These are phyloP conservation scores for Globisporangium nunn DNA, from an alignment of 352 stramenopile species.

Conservation along the genomic window DNA sequence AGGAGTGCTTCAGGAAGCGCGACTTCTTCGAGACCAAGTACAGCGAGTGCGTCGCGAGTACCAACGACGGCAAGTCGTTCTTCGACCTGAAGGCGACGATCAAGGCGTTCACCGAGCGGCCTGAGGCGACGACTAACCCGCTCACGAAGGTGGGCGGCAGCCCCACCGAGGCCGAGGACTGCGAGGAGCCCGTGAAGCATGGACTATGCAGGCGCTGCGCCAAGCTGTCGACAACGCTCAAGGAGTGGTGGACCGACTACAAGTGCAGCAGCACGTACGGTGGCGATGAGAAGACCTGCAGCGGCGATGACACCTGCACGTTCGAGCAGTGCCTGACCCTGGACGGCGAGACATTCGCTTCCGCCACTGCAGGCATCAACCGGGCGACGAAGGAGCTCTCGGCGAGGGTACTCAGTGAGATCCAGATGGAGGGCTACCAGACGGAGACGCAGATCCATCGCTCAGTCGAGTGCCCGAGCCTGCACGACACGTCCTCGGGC, in stretches of 20 bases:
- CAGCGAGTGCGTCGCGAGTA: conserved; percentile 4
- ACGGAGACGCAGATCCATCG: conserved; percentile 57
- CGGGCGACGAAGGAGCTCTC: conserved; percentile 20
- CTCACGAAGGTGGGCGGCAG: conserved; percentile 10
- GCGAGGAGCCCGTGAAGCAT: conserved; percentile 18
- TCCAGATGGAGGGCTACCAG: conserved; percentile 34
- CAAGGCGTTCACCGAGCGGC: conserved; percentile 16
- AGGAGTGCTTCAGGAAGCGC: conserved; percentile 20
- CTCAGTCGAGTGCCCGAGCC: conserved; percentile 36
- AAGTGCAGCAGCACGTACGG: conserved; percentile 47
- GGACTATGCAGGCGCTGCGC: conserved; percentile 42
- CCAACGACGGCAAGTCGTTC: conserved; percentile 19
- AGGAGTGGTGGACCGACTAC: conserved; percentile 65
- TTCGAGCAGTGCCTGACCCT: conserved; percentile 55
- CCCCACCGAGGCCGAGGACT: conserved; percentile 19
- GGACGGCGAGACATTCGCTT: conserved; percentile 39
- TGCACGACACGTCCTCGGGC: conserved; percentile 19
- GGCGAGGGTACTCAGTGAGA: conserved; percentile 24
- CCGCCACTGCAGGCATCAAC: conserved; percentile 24
- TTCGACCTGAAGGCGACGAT: conserved; percentile 23
- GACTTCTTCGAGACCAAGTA: conserved; percentile 40
- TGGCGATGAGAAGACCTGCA: conserved; percentile 21
- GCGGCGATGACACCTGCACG: conserved; percentile 24
- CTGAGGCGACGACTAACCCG: conserved; percentile 26
- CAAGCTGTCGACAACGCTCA: conserved; percentile 32